Percentiles rank a stretch among this genome's conserved stretches.
phyloP scores from a whole-genome alignment of 2,329 filamentous ascomycete species.

The Xylariomycetidae sp. region DNA sequence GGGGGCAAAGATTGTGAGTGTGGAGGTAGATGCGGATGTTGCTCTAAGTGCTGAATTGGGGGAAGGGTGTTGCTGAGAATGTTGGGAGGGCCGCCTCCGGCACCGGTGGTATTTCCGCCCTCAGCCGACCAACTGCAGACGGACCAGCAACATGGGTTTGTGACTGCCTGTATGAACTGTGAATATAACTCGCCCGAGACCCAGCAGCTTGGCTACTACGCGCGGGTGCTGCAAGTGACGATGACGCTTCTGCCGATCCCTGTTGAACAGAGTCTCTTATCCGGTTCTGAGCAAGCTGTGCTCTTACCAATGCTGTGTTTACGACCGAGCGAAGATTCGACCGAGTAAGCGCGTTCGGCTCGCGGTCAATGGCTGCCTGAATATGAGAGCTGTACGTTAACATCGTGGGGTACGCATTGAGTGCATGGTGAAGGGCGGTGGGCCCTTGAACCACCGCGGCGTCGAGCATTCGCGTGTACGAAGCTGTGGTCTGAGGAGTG shows the following conservation, averaged over 20 bases:
- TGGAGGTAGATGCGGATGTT: slow-evolving; percentile 6
- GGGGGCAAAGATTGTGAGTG: too few relatives aligned
- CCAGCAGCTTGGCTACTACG: too few relatives aligned
- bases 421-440: slow-evolving; percentile 38
- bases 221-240: slow-evolving; percentile 10
- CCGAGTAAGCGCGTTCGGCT: slow-evolving; percentile 42
- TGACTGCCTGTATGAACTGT: too few relatives aligned
- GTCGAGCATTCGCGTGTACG: slow-evolving; percentile 50
- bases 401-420: slow-evolving; percentile 44
- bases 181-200: too few relatives aligned
- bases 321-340: slow-evolving; percentile 47
- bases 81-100: too few relatives aligned
- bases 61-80: too few relatives aligned
- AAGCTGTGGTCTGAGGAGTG: slow-evolving; percentile 32
- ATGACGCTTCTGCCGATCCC: slow-evolving; percentile 10
- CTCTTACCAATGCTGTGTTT: slow-evolving; percentile 38
- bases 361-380: slow-evolving; percentile 46
- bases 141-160: slow-evolving; percentile 2
- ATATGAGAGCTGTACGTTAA: slow-evolving; percentile 44
- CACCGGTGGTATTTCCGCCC: neutral
- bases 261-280: slow-evolving; percentile 23
- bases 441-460: slow-evolving; percentile 46
- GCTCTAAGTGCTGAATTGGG: slow-evolving; percentile 9
- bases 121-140: neutral
- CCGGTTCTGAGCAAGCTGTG: slow-evolving; percentile 40